Percentiles rank a stretch among this genome's conserved stretches.
Evolutionary conservation across 805 yeast genomes (phyloP).

Genomic region (Saturnispora sekii): DNA sequence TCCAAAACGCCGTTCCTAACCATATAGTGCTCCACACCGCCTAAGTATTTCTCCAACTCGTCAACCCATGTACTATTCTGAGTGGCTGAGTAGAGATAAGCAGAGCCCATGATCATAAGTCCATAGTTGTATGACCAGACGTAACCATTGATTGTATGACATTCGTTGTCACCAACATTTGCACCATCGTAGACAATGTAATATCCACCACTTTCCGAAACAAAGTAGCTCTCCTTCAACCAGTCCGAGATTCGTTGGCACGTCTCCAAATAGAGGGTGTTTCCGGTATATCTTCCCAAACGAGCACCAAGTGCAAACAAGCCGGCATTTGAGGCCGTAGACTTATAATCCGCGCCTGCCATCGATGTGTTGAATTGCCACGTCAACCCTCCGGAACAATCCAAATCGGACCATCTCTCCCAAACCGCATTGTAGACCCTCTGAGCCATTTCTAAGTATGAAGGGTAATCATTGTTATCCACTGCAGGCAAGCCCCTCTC

Average conservation of each 20-base stretch:
- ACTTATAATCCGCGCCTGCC: slow-evolving; percentile 87
- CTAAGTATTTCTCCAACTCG: slow-evolving; percentile 30
- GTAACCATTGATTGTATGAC: slow-evolving; percentile 37
- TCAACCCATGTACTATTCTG: slow-evolving; percentile 34
- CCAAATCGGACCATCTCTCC: slow-evolving; percentile 77
- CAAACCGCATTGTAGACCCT: slow-evolving; percentile 90
- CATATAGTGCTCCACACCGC: slow-evolving; percentile 34
- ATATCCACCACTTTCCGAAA: slow-evolving; percentile 29
- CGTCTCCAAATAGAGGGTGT: slow-evolving; percentile 63
- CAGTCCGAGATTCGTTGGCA: slow-evolving; percentile 73
- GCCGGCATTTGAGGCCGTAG: slow-evolving; percentile 80
- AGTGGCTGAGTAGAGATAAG: slow-evolving; percentile 55
- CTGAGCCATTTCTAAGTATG: slow-evolving; percentile 78
- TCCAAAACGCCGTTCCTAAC: slow-evolving; percentile 35
- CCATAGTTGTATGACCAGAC: slow-evolving; percentile 71
- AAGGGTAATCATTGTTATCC: slow-evolving; percentile 49
- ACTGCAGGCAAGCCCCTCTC: slow-evolving; percentile 65
- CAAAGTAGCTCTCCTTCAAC: slow-evolving; percentile 47
- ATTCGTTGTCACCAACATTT: slow-evolving; percentile 35
- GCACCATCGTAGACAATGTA: slow-evolving; percentile 64
- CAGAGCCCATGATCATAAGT: slow-evolving; percentile 55
- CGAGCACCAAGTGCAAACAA: slow-evolving; percentile 82
- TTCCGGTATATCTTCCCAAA: slow-evolving; percentile 71
- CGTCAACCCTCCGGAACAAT: slow-evolving; percentile 83
- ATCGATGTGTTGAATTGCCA: slow-evolving; percentile 97